Conservation (phyloP, 2,329 filamentous ascomycete species). For the Paecilomyces fulvus region DNA sequence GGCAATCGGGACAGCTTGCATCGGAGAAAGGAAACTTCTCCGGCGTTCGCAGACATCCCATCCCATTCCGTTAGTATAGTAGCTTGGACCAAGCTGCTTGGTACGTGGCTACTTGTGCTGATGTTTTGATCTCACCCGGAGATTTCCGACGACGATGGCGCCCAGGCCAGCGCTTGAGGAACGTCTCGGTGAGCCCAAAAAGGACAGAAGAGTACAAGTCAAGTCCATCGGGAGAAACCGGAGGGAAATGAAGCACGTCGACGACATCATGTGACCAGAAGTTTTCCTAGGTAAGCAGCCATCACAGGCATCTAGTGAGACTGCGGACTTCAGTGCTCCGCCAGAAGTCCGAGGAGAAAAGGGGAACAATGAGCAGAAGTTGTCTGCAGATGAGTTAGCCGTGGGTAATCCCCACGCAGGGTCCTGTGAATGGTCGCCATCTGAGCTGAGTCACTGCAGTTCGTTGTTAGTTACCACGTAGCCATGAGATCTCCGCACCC, state of each 20-base stretch:
- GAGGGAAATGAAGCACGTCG: background rate
- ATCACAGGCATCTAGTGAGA: background rate
- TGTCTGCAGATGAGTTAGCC: background rate
- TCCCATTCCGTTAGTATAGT: too few relatives aligned
- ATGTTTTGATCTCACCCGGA: background rate
- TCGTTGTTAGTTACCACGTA: background rate
- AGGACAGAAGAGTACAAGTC: background rate
- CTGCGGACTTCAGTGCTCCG: background rate
- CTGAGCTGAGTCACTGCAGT: background rate
- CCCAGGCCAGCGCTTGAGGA: too few relatives aligned
- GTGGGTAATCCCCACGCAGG: background rate
- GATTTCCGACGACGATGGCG: background rate
- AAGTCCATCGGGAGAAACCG: background rate
- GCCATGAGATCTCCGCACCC: background rate
- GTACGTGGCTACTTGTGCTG: too few relatives aligned
- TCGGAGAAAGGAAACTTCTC: background rate
- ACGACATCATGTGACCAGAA: background rate
- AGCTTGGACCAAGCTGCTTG: too few relatives aligned
- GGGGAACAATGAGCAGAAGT: background rate
- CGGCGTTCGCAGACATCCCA: background rate
- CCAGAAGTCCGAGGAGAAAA: background rate
- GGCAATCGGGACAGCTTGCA: background rate
- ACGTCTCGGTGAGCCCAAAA: background rate
- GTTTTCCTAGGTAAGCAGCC: background rate
- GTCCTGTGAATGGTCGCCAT: background rate